Conservation (phyloP, 2,329 filamentous ascomycete species). For the Aspergillus floridensis region DNA sequence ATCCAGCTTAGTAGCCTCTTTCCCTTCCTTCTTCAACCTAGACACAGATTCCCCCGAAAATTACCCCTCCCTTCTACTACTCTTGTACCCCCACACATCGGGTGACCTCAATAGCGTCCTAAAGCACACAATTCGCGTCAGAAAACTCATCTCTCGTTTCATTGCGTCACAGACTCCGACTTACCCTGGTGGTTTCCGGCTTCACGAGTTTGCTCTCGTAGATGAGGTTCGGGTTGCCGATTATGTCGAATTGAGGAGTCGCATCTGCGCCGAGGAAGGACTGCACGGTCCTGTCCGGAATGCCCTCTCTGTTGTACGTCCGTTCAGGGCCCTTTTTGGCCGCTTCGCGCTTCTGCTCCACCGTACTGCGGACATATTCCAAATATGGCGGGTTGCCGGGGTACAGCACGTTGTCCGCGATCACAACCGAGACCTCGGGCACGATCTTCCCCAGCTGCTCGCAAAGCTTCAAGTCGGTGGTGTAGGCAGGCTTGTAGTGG, state of each 20-base stretch:
- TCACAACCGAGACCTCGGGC: constrained; percentile 48
- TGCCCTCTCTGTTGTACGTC: constrained; percentile 20
- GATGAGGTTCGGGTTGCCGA: constrained; percentile 62
- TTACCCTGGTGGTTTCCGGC: constrained; percentile 28
- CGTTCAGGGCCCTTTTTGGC: constrained; percentile 27
- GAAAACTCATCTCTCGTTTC: neutral
- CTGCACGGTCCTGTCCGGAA: constrained; percentile 21
- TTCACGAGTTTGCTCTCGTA: constrained; percentile 57
- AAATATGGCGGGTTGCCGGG: constrained; percentile 48
- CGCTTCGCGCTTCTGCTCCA: constrained; percentile 58
- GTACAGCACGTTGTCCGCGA: constrained; percentile 46
- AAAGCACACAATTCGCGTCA: constrained; percentile 2
- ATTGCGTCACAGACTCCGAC: constrained; percentile 9
- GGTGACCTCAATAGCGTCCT: constrained; percentile 35
- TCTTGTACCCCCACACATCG: constrained; percentile 30
- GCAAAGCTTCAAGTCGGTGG: constrained; percentile 70
- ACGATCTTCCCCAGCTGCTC: constrained; percentile 67
- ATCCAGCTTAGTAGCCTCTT: too few species aligned
- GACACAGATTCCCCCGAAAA: too few species aligned
- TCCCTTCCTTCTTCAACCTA: too few species aligned
- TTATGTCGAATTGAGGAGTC: constrained; percentile 27
- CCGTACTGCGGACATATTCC: constrained; percentile 65
- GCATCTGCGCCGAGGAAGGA: constrained; percentile 27
- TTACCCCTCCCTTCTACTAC: constrained; percentile 10
- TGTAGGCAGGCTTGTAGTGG: constrained; percentile 76